These are phyloP conservation scores for Venturia nashicola DNA, from an alignment of 2,329 filamentous ascomycete genomes.

Conservation along the genomic window DNA sequence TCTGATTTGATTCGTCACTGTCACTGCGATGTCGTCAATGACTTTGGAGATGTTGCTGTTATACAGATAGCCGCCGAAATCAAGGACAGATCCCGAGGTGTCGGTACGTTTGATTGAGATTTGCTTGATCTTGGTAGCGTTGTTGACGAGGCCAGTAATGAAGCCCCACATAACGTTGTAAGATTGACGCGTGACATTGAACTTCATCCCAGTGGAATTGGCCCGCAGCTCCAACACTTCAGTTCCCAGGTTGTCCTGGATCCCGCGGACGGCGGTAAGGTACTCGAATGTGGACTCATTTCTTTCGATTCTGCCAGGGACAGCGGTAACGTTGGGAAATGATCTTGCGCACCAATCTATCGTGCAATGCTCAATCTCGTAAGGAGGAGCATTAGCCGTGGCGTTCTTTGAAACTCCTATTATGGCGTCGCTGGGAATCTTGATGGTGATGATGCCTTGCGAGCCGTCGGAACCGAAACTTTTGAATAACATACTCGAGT, in stretches of 20 bases:
- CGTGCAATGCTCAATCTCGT: background rate
- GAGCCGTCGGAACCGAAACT: background rate
- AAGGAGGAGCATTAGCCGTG: background rate
- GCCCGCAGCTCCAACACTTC: background rate
- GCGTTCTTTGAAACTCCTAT: background rate
- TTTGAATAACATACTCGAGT: background rate
- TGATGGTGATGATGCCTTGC: background rate
- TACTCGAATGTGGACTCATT: background rate
- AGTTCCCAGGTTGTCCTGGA: background rate
- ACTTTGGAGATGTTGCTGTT: background rate
- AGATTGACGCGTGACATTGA: background rate
- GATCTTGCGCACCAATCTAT: background rate
- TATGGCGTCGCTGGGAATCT: background rate
- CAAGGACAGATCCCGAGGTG: background rate
- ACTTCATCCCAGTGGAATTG: background rate
- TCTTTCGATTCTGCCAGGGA: background rate
- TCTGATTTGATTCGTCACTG: background rate
- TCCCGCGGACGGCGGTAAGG: background rate
- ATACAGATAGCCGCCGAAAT: background rate
- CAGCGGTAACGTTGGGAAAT: background rate
- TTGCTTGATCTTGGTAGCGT: background rate
- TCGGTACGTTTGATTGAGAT: background rate
- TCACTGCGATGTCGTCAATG: background rate
- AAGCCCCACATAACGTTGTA: background rate
- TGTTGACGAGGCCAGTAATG: background rate